A percentile compares a stretch with the other conserved stretches of the same genome.
These are phyloP conservation scores for Tylopilus sp. DNA, from an alignment of 1,284 basidiomycete genomes.

Conservation along the genomic window DNA sequence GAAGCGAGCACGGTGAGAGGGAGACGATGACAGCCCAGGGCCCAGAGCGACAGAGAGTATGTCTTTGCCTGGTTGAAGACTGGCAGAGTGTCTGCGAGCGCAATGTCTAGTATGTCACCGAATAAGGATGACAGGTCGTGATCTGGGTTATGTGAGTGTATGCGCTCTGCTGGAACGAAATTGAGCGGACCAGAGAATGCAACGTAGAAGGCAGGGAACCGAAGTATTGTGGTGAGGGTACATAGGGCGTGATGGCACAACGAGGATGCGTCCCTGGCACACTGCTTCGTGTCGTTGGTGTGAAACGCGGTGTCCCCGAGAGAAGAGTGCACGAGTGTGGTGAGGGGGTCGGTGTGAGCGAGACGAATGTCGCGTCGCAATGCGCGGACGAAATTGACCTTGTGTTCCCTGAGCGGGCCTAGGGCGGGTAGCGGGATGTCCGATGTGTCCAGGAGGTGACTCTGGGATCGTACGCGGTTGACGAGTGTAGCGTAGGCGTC, in stretches of 20 bases:
- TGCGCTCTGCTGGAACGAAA: slow-evolving; percentile 12
- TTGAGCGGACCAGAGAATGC: slow-evolving; percentile 49
- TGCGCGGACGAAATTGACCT: slow-evolving; percentile 35
- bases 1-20: slow-evolving; percentile 36
- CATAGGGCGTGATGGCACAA: slow-evolving; percentile 51
- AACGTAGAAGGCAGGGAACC: slow-evolving; percentile 39
- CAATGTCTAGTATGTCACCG: slow-evolving; percentile 35
- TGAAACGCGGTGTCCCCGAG: slow-evolving; percentile 11
- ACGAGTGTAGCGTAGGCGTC: slow-evolving; percentile 55
- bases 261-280: slow-evolving; percentile 38
- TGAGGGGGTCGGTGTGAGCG: slow-evolving; percentile 37
- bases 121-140: slow-evolving; percentile 42
- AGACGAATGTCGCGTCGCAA: slow-evolving; percentile 47
- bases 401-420: slow-evolving; percentile 26
- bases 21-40: slow-evolving; percentile 45
- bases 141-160: slow-evolving; percentile 10
- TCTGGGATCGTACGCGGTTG: slow-evolving; percentile 39
- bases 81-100: slow-evolving; percentile 34
- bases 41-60: slow-evolving; percentile 45
- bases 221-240: slow-evolving; percentile 45
- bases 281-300: slow-evolving; percentile 35
- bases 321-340: slow-evolving; percentile 6
- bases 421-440: slow-evolving; percentile 33
- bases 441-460: slow-evolving; percentile 22
- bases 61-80: slow-evolving; percentile 44